Evolutionary conservation across 371 early-diverging fungal species (phyloP), one percentile per base, ranked within the genome.

Genomic region (Thermomucor indicae-seudaticae): DNA sequence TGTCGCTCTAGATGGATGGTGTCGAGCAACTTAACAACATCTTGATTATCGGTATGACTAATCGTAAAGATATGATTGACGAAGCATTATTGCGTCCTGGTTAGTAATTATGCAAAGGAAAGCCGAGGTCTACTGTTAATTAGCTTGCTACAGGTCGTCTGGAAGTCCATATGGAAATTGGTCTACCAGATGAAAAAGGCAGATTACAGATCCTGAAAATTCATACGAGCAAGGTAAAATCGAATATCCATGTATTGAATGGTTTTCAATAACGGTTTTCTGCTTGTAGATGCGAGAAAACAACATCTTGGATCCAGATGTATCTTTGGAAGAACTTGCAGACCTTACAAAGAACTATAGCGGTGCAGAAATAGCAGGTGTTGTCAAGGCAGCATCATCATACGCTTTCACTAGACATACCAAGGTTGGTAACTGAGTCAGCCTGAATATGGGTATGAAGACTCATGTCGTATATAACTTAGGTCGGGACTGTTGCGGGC

Each of bases 331-430:
- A 1, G 95, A 97, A 67, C 70, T 99, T 47, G 96, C 99, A 0
- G 75, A 77, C 1, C 58, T 95, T 51, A 93, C 99, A n/a, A 97
- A 95, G 75, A 99, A 99, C 80, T 99, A 93, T 68, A 96, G 94
- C 55, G 99, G 99, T 67, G 99, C 99, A 32, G 99, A 99, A 69
- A 96, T 99, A 53, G 55, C 93, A 11, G 97, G 99, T 67, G 78
- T 99, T 12, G 93, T 99, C 12, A 97, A 96, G 61, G 92, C 95
- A 43, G 99, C 99, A 4, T 89, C 92, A n/a, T 98, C 99, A 0
- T 99, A 92, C 80, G 97, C 99, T 1, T 92, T 99, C 67, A 98
- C 94, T 68, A 84, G 99, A 46, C 96, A 99, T 62, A 88, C 97
- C 63, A 93, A 96, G 70, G 89, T 76, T 43, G 38, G 24, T 30